Base-by-base conservation (phyloP, 2,329 filamentous ascomycete genomes). In the Samsoniella hepiali region DNA sequence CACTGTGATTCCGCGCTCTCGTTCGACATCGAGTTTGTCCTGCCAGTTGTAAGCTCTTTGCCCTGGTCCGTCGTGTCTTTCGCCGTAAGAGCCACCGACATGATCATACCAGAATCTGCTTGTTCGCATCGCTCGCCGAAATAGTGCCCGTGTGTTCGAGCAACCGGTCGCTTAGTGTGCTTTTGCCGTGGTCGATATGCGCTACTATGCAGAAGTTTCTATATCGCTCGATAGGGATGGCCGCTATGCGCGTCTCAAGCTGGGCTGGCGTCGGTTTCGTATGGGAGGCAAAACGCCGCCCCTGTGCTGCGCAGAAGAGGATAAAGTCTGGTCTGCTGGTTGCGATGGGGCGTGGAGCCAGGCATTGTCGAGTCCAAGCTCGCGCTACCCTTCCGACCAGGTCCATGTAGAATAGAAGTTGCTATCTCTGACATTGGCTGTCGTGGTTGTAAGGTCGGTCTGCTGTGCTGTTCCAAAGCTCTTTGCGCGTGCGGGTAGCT, bases 141-240 rank as follows among this genome's bases (percentile, higher is more conserved):
- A 99, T 98, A 7, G 94, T 98, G 27, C 95, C 94, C 1, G 95
- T 99, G 67, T 96, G 82, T 81, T 99, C 95, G 66, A 99, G 84
- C 61, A 99, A 80, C 3, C 95, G 89, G 72, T 99, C 95, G 68
- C 90, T 94, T 60, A 99, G 87, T 5, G 95, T 99, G 73, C 91
- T 96, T 78, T 99, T 99, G 71, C 95, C 95, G 87, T 99, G 95
- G 75, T 99, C 95, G 73, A 99, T 96, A 75, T 99, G 95, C 10
- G 95, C 95, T 58, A 99, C 94, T 72, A 99, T 98, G 77, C 95
- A 99, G 76, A 99, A 99, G 76, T 99, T 99, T 67, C 95, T 89
- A 69, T 87, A 94, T 27, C 91, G 85, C 63, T 90, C 86, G 70
- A 93, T 89, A 2, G 91, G 91, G 62, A 94, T 93, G 6, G 85